These are phyloP conservation scores for Scheffersomyces ergatensis DNA, from an alignment of 805 yeast species.

Conservation along the genomic window DNA sequence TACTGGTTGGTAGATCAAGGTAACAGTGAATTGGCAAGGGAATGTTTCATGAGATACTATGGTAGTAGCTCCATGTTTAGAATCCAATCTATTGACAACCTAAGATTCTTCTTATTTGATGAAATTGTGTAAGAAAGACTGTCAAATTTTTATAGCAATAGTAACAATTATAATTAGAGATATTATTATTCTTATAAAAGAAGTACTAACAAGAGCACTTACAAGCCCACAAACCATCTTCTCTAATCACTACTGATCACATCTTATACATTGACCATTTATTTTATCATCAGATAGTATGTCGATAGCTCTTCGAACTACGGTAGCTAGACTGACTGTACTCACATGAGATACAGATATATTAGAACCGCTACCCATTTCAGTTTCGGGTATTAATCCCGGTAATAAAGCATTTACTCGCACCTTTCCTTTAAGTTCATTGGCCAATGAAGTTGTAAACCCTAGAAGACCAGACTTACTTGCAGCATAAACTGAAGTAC, in stretches of 20 bases:
- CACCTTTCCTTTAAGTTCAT: slow-evolving; percentile 55
- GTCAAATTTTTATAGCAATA: too few relatives aligned
- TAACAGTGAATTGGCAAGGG: slow-evolving; percentile 7
- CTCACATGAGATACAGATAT: slow-evolving; percentile 15
- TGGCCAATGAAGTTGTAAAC: slow-evolving; percentile 57
- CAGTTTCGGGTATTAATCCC: slow-evolving; percentile 65
- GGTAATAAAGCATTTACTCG: slow-evolving; percentile 69
- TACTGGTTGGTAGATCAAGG: background rate
- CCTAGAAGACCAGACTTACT: slow-evolving; percentile 69
- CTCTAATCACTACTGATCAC: too few relatives aligned
- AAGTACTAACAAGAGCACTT: too few relatives aligned
- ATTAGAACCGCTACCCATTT: slow-evolving; percentile 49
- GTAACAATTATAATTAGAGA: background rate
- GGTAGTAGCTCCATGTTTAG: slow-evolving; percentile 3
- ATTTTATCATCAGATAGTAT: slow-evolving; percentile 17
- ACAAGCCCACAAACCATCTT: too few relatives aligned
- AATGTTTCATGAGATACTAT: slow-evolving; percentile 8
- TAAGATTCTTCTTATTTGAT: slow-evolving; percentile 3
- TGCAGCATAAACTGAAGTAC: slow-evolving; percentile 66
- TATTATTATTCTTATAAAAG: too few relatives aligned
- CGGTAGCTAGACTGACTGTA: slow-evolving; percentile 22
- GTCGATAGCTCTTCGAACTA: slow-evolving; percentile 22
- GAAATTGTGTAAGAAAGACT: background rate
- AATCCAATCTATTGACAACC: background rate
- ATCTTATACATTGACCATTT: slow-evolving; percentile 29